Percentiles rank a stretch among this genome's conserved stretches.
Conservation (phyloP, 2,329 filamentous ascomycete genomes). For the Stachybotrys elegans region DNA sequence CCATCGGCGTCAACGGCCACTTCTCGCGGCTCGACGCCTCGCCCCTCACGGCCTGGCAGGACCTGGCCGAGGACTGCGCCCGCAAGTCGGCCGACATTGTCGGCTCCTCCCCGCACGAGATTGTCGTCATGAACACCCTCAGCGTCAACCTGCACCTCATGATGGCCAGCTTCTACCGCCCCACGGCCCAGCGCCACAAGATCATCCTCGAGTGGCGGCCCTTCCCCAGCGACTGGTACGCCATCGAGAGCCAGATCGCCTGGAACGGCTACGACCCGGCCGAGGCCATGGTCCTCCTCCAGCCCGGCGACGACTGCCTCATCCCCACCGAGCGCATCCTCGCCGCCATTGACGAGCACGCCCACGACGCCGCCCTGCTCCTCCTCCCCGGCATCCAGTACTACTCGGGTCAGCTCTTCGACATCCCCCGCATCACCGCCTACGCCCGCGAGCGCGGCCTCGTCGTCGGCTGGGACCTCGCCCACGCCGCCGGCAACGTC, state of each 20-base stretch:
- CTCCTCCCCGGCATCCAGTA: conserved; percentile 86
- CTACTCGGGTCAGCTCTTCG: conserved; percentile 85
- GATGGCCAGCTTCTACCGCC: conserved; percentile 79
- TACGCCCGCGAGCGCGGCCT: conserved; percentile 69
- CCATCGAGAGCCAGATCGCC: conserved; percentile 73
- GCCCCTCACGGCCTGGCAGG: conserved; percentile 66
- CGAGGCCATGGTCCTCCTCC: conserved; percentile 68
- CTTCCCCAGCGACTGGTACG: conserved; percentile 85
- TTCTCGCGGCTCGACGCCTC: conserved; percentile 66
- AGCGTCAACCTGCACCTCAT: conserved; percentile 78
- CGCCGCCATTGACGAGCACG: conserved; percentile 68
- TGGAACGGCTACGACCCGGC: conserved; percentile 64
- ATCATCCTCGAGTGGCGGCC: conserved; percentile 87
- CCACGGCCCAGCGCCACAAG: conserved; percentile 61
- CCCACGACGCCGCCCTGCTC: conserved; percentile 66
- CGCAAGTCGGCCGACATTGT: conserved; percentile 67
- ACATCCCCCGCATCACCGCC: conserved; percentile 73
- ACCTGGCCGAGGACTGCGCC: conserved; percentile 72
- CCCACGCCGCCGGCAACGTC: conserved; percentile 82
- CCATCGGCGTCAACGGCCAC: conserved; percentile 79
- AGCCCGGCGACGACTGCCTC: conserved; percentile 55
- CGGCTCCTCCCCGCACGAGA: conserved; percentile 66
- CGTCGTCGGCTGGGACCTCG: conserved; percentile 80
- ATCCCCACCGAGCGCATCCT: conserved; percentile 69
- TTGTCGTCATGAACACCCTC: conserved; percentile 84